Evolutionary conservation across 139 green algal genomes (phyloP), one percentile per base, ranked within the genome.

Genomic region (Volvox reticuliferus): DNA sequence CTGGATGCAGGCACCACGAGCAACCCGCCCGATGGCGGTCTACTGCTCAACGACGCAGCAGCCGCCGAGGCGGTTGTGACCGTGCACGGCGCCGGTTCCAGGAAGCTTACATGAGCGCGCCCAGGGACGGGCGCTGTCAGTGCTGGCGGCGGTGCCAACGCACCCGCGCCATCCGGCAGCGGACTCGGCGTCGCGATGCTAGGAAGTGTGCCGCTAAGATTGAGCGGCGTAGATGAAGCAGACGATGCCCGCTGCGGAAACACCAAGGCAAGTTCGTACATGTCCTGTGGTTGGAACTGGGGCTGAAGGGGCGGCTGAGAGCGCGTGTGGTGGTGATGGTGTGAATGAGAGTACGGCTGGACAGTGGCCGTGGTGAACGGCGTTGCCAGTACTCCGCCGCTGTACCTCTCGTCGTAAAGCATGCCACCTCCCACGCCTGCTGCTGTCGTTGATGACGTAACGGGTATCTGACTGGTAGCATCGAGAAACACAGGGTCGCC

Each of bases 251-350:
- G 65, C 30, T 30, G 24, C 0, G 83, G 36, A 26, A 81, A 13
- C 1, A 14, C 14, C 19, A 22, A 2, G 32, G 24, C 67, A 3
- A 89, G 28, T 12, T 82, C 85, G 37, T 82, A 82, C 28, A 82
- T n/a, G 37, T 89, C 85, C 6, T 18, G 3, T 2, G 37, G 33
- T 1, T 73, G 80, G 18, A 37, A 24, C 21, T 79, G 65, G 22
- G 63, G 14, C 16, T 88, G 82, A 13, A 63, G 32, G 0, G 18
- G 12, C 17, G 82, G 65, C 82, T 79, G 82, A 65, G 82, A 88
- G 20, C 65, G 63, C 9, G 65, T 88, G 33, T 79, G 82, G 3
- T 88, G 82, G 81, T 62, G 81, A 26, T 87, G 81, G 18, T 84
- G 79, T 32, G 50, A 30, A 9, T 87, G 81, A 24, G 24, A 44